Base-by-base conservation (phyloP, 305 asterid genomes). In the Fraxinus latifolia region DNA sequence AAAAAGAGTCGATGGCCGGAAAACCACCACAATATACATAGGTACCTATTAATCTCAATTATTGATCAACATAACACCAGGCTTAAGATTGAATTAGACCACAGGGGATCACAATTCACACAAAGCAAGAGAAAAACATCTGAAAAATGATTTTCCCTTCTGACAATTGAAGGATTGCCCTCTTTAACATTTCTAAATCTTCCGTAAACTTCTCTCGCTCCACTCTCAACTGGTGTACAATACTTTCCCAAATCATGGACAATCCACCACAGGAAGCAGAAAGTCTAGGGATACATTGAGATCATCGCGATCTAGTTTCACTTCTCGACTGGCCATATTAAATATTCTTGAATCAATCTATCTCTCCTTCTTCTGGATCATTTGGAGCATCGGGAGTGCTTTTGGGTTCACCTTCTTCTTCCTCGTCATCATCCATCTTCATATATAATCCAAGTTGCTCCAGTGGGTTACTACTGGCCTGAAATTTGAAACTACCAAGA, bases 371-470 rank as follows among this genome's bases (percentile, higher is more conserved):
- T 86, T 90, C 93, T 3, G 92, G 89, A 65, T 89, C 91, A 76
- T 87, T 83, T 77, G 93, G 74, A 68, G 90, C 82, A 2, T 82
- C 87, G 11, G 80, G 82, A 74, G 76, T 44, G 77, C 86, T 85
- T 75, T 77, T 81, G 70, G 88, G 85, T 44, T 91, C 91, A 15
- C 81, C 84, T 80, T 92, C 97, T 65, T 92, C 95, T 0, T 91
- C 97, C 74, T 93, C 97, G 7, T 92, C 98, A 1, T 93, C 97
- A 3, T 94, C 98, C 4, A 83, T 87, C 86, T 92, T 94, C 94
- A 92, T 94, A 91, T 91, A 94, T 81, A 94, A 83, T 8, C 98
- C 98, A 25, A 94, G 92, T 83, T 91, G 92, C 90, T 94, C 97
- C 76, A 94, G 76, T 3, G 97, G 95, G 82, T 92, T 93, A 84